phyloP scores from a whole-genome alignment of 228 moss, liverwort and hornwort genomes.

The Sphagnum magellanicum region DNA sequence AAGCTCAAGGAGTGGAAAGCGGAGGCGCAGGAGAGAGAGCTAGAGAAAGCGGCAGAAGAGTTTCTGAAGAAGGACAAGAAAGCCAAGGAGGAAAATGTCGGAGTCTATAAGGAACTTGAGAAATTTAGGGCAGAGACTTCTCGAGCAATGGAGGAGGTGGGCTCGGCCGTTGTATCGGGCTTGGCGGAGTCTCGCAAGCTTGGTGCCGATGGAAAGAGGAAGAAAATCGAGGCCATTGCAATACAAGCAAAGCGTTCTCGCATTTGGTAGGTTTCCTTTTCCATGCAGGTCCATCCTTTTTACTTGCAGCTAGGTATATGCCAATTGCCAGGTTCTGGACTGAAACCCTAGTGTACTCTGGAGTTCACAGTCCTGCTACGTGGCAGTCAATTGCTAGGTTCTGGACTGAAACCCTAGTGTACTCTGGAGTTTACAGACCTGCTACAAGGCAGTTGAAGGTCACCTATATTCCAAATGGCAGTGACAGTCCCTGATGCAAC shows the following conservation, averaged over 20 bases:
- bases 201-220: conserved; percentile 56
- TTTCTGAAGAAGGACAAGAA: conserved; percentile 77
- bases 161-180: conserved; percentile 71
- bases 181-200: conserved; percentile 60
- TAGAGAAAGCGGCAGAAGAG: conserved; percentile 82
- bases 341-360: no score
- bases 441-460: no score
- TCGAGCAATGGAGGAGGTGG: conserved; percentile 55
- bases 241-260: conserved; percentile 51
- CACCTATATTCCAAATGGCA: no score
- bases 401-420: no score
- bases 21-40: conserved; percentile 75
- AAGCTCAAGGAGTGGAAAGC: conserved; percentile 91
- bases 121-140: conserved; percentile 62
- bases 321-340: no score
- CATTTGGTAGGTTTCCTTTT: conserved; percentile 23
- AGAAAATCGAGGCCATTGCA: conserved; percentile 76
- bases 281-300: no score
- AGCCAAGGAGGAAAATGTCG: conserved; percentile 71
- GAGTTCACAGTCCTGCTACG: no score
- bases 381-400: no score
- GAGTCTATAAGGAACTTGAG: conserved; percentile 61
- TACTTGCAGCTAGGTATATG: no score
- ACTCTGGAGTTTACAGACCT: no score
- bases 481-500: neutral